phyloP scores from a whole-genome alignment of 306 rosid genomes.

The Senna siamea region DNA sequence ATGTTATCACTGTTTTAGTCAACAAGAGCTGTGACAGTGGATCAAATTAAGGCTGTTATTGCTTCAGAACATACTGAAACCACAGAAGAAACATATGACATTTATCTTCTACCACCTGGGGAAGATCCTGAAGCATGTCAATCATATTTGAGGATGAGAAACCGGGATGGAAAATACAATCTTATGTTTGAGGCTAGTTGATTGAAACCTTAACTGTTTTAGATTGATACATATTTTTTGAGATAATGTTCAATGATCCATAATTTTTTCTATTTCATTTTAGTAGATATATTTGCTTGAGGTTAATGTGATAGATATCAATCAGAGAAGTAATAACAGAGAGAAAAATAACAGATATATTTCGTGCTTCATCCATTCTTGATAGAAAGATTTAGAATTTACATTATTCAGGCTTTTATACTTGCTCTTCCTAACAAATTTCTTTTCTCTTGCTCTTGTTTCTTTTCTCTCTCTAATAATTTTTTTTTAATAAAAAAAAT shows the following conservation, averaged over 20 bases:
- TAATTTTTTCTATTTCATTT: conserved; percentile 19
- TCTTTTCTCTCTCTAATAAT: too few species aligned
- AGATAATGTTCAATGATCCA: conserved; percentile 16
- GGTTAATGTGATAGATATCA: background rate
- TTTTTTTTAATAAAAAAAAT: too few species aligned
- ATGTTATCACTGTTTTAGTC: conserved; percentile 55
- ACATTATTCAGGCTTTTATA: too few species aligned
- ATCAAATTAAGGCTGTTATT: conserved; percentile 78
- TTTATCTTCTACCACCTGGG: conserved; percentile 96
- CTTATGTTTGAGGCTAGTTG: conserved; percentile 93
- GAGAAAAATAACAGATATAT: too few species aligned
- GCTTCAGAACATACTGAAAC: conserved; percentile 69
- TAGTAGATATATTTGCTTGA: conserved; percentile 28
- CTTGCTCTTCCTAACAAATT: too few species aligned
- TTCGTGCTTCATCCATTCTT: background rate
- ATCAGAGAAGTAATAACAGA: too few species aligned
- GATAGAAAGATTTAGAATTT: too few species aligned
- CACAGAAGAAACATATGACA: conserved; percentile 93
- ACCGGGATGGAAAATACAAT: conserved; percentile 95
- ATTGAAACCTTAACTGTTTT: conserved; percentile 31
- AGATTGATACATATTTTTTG: background rate
- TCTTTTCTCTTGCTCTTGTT: too few species aligned
- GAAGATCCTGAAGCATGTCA: conserved; percentile 99
- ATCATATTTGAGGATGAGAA: conserved; percentile 98
- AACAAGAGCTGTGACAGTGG: conserved; percentile 70